These are phyloP conservation scores for Mucor circinelloides DNA, from an alignment of 371 early-diverging fungal species.

Conservation along the genomic window DNA sequence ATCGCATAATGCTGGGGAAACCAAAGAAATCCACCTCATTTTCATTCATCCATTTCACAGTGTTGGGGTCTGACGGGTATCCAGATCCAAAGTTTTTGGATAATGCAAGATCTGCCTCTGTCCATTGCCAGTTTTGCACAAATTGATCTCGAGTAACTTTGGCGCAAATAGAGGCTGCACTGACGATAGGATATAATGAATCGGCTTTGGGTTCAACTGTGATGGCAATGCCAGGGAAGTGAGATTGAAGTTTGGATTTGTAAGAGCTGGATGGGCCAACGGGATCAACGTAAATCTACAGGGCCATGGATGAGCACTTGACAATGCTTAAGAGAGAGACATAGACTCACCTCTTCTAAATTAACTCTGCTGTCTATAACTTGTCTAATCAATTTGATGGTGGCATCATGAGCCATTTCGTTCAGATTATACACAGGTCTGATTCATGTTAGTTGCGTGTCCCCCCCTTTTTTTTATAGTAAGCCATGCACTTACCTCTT, in stretches of 20 bases:
- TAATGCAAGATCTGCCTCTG: conserved; percentile 59
- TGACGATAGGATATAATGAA: conserved; percentile 93
- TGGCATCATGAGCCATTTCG: conserved; percentile 92
- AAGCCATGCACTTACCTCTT: conserved; percentile 21
- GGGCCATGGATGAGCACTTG: background rate
- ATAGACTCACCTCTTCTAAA: conserved; percentile 65
- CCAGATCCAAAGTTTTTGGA: conserved; percentile 91
- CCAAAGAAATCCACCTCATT: conserved; percentile 91
- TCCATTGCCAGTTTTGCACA: conserved; percentile 82
- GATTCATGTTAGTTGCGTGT: background rate
- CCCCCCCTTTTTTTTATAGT: too few species aligned
- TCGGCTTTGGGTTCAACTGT: conserved; percentile 97
- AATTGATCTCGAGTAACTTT: conserved; percentile 96
- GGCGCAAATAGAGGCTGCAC: conserved; percentile 98
- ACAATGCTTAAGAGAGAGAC: background rate
- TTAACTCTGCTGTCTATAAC: conserved; percentile 68
- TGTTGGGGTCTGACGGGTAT: conserved; percentile 97
- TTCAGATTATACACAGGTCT: conserved; percentile 94
- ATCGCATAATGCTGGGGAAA: conserved; percentile 90
- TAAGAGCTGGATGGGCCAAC: conserved; percentile 94
- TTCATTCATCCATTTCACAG: conserved; percentile 85
- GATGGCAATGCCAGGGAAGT: conserved; percentile 79
- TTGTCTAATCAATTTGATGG: conserved; percentile 78
- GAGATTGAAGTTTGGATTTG: conserved; percentile 69
- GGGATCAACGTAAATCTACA: conserved; percentile 94